phyloP scores from a whole-genome alignment of 2,329 filamentous ascomycete species.

The Trichoderma oligosporum region DNA sequence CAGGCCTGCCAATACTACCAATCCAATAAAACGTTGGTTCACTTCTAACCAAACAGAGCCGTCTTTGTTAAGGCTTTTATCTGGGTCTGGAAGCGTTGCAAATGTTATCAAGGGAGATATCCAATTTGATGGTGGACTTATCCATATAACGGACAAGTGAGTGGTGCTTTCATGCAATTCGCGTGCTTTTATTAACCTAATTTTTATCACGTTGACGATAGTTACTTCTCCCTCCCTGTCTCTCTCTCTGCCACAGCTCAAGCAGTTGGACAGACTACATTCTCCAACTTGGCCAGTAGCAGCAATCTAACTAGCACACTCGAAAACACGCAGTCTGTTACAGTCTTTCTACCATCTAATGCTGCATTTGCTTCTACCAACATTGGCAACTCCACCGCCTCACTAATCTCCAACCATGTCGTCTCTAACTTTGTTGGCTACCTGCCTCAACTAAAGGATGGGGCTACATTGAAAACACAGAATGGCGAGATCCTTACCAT shows the following conservation, averaged over 20 bases:
- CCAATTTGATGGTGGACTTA: not conserved
- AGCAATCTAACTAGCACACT: not conserved
- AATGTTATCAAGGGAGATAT: not conserved
- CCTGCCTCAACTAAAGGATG: not conserved
- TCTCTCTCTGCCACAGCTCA: not conserved
- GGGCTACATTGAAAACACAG: not conserved
- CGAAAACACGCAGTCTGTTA: not conserved
- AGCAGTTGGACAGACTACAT: not conserved
- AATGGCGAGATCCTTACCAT: not conserved
- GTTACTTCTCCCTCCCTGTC: not conserved
- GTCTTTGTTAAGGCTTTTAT: not conserved
- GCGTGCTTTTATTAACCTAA: not conserved
- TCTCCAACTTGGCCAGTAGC: not conserved
- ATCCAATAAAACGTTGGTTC: not conserved
- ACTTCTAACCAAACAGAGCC: not conserved
- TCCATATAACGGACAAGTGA: constrained; percentile 1
- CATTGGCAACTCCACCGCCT: not conserved
- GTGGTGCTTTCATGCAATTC: not conserved
- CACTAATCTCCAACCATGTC: not conserved
- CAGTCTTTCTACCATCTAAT: not conserved
- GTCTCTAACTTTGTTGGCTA: not conserved
- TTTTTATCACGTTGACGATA: not conserved
- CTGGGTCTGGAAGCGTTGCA: not conserved
- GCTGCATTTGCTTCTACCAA: not conserved
- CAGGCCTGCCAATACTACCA: not conserved